These are phyloP conservation scores for Blastocystis sp. DNA, from an alignment of 352 stramenopile genomes.

Conservation along the genomic window DNA sequence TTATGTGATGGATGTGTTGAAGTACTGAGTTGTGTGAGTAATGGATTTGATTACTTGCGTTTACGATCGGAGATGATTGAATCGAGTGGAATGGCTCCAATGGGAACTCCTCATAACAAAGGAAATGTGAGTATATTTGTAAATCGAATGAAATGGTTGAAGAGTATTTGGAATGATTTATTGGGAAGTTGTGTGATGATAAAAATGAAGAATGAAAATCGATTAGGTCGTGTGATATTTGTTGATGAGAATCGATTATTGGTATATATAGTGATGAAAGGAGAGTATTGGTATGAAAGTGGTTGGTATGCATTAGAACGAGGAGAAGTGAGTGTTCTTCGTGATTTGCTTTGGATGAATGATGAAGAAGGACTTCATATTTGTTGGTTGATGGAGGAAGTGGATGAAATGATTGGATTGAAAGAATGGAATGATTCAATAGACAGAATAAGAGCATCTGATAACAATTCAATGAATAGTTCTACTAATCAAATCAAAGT, in stretches of 20 bases:
- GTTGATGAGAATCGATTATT: neutral
- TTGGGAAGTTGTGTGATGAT: conserved; percentile 1
- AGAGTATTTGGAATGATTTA: neutral
- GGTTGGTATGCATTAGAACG: conserved; percentile 13
- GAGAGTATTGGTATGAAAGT: neutral
- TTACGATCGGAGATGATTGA: neutral
- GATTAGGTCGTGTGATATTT: neutral
- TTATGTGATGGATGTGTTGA: neutral
- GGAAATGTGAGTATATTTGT: neutral
- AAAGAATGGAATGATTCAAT: too few relatives aligned
- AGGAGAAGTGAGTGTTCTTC: neutral
- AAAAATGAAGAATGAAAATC: neutral
- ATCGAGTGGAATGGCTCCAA: neutral
- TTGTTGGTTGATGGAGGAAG: neutral
- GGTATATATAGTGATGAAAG: neutral
- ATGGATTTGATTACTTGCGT: neutral
- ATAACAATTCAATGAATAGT: neutral
- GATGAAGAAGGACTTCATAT: neutral
- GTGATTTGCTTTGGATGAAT: neutral
- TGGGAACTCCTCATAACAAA: neutral
- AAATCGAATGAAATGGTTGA: neutral
- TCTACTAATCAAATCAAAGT: neutral
- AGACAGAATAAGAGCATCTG: neutral
- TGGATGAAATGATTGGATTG: neutral
- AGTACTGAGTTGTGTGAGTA: neutral